These are phyloP conservation scores for Penicillium crustosum DNA, from an alignment of 2,329 filamentous ascomycete genomes.

Conservation along the genomic window DNA sequence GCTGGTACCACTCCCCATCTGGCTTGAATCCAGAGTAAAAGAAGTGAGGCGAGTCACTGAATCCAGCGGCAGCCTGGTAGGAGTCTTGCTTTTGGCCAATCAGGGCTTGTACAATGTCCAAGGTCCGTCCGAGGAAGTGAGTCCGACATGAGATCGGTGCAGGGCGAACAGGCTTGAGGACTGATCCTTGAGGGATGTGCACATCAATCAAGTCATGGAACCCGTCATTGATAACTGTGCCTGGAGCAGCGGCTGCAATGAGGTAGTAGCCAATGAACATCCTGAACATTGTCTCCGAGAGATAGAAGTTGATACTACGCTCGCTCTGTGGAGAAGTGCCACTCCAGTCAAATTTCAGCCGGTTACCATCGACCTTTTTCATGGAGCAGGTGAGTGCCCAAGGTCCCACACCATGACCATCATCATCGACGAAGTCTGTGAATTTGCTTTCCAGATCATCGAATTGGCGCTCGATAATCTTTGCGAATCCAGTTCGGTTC, in stretches of 20 bases:
- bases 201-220: slow-evolving; percentile 54
- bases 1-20: slow-evolving; percentile 50
- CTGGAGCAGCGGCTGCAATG: slow-evolving; percentile 51
- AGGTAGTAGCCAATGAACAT: slow-evolving; percentile 53
- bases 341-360: slow-evolving; percentile 51
- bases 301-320: slow-evolving; percentile 51
- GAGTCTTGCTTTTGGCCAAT: slow-evolving; percentile 50
- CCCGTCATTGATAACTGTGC: slow-evolving; percentile 52
- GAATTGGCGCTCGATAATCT: slow-evolving; percentile 50
- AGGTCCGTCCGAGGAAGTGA: slow-evolving; percentile 49
- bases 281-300: slow-evolving; percentile 52
- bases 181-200: slow-evolving; percentile 46
- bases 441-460: slow-evolving; percentile 45
- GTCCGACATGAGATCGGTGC: slow-evolving; percentile 51
- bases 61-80: slow-evolving; percentile 52
- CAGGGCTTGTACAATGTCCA: slow-evolving; percentile 53
- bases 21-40: slow-evolving; percentile 54
- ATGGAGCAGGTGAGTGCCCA: slow-evolving; percentile 51
- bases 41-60: slow-evolving; percentile 53
- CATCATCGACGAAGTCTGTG: slow-evolving; percentile 53
- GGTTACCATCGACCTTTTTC: slow-evolving; percentile 43
- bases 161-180: slow-evolving; percentile 50
- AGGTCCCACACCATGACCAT: slow-evolving; percentile 48
- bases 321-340: slow-evolving; percentile 51
- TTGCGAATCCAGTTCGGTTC: slow-evolving; percentile 47